Conservation (phyloP, 2,329 filamentous ascomycete species). For the Elsinoe australis region DNA sequence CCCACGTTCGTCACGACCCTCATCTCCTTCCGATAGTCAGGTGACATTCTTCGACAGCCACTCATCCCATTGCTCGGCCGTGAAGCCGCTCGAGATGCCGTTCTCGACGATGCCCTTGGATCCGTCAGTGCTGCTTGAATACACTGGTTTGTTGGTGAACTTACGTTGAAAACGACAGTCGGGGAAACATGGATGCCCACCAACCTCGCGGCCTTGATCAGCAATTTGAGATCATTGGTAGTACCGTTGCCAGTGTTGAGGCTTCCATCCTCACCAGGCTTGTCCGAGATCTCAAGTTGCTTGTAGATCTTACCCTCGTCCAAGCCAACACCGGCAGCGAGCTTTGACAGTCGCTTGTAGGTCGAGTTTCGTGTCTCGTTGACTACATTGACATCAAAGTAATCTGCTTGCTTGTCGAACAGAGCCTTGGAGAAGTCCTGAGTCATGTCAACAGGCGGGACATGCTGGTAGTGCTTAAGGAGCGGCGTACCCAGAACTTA, state of each 20-base stretch:
- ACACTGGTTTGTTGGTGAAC: slow-evolving; percentile 7
- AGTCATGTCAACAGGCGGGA: neutral
- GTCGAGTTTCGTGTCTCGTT: slow-evolving; percentile 78
- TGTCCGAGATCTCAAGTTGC: slow-evolving; percentile 61
- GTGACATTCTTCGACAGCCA: slow-evolving; percentile 63
- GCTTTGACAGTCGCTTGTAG: slow-evolving; percentile 67
- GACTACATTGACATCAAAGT: slow-evolving; percentile 78
- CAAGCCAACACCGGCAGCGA: slow-evolving; percentile 63
- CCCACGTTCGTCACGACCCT: neutral
- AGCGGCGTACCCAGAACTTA: slow-evolving; percentile 56
- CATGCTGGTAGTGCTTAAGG: neutral
- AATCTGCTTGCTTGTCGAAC: slow-evolving; percentile 62
- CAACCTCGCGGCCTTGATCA: slow-evolving; percentile 66
- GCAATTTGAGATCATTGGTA: slow-evolving; percentile 75
- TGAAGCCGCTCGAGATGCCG: slow-evolving; percentile 72
- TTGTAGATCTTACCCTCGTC: slow-evolving; percentile 62
- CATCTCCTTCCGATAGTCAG: slow-evolving; percentile 32
- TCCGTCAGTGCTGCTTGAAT: neutral
- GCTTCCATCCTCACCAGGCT: slow-evolving; percentile 57
- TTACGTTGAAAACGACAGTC: slow-evolving; percentile 74
- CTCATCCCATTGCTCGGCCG: slow-evolving; percentile 72
- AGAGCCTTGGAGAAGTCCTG: slow-evolving; percentile 60
- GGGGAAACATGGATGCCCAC: slow-evolving; percentile 85
- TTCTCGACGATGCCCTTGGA: slow-evolving; percentile 60
- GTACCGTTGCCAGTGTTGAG: slow-evolving; percentile 75